phyloP scores from a whole-genome alignment of 2,329 filamentous ascomycete species.

The Phyllosticta citriasiana region DNA sequence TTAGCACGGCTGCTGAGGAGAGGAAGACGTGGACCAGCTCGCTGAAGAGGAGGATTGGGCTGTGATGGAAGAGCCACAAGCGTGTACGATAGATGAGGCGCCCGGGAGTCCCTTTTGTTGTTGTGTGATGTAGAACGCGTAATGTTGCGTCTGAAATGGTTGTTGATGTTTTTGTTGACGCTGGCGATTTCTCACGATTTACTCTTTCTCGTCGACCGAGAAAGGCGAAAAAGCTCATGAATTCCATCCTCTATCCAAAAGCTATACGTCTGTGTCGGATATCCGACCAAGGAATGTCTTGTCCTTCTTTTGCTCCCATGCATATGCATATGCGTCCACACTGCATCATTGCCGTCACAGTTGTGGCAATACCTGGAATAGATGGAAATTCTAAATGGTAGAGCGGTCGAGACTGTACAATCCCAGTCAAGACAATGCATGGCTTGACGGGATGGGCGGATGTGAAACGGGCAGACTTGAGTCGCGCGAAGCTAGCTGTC shows the following conservation, averaged over 20 bases:
- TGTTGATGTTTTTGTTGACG: neutral
- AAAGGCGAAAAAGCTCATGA: neutral
- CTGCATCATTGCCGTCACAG: no score
- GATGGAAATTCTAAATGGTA: no score
- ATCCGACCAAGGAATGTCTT: slow-evolving; percentile 35
- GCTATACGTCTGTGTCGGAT: slow-evolving; percentile 47
- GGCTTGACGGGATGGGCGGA: neutral
- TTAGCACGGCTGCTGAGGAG: neutral
- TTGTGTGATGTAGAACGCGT: neutral
- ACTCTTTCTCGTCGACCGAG: neutral
- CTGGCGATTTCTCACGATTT: neutral
- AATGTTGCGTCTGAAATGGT: neutral
- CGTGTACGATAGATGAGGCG: neutral
- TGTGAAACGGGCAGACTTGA: neutral
- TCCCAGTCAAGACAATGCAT: neutral
- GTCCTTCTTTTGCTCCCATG: neutral
- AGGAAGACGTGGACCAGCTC: slow-evolving; percentile 7
- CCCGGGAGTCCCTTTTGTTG: neutral
- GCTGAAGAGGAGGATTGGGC: slow-evolving; percentile 8
- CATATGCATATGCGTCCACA: no score
- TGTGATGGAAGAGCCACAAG: neutral
- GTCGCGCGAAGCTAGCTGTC: neutral
- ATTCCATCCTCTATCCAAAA: slow-evolving; percentile 19
- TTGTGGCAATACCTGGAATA: no score
- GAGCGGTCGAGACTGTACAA: neutral